These are phyloP conservation scores for Eruca vesicaria DNA, from an alignment of 441 rosid species.

Conservation along the genomic window DNA sequence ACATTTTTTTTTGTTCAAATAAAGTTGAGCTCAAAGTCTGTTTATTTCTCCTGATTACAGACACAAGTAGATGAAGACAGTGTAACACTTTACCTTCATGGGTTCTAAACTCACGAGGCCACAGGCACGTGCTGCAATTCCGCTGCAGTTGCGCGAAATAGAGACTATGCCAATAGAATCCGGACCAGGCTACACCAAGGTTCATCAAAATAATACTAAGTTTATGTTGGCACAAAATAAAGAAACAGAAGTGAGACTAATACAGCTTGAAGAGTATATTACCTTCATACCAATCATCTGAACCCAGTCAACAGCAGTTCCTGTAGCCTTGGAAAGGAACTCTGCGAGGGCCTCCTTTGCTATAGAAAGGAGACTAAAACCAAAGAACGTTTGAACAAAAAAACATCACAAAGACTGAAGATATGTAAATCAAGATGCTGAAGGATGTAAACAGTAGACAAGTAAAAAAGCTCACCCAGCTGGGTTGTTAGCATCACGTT, in stretches of 20 bases:
- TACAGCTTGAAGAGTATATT: constrained; percentile 15
- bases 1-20: not conserved
- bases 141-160: constrained; percentile 92
- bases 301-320: constrained; percentile 99
- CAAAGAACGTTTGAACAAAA: too few species aligned
- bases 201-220: not conserved
- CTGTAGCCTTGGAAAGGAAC: constrained; percentile 99
- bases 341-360: constrained; percentile 99
- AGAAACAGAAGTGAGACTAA: not conserved
- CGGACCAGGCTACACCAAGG: constrained; percentile 90
- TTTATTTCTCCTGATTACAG: not conserved
- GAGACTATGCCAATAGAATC: constrained; percentile 99
- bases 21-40: not conserved
- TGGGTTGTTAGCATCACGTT: constrained; percentile 93
- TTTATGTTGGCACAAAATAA: not conserved
- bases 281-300: constrained; percentile 99
- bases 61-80: not conserved
- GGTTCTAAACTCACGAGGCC: constrained; percentile 99
- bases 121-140: constrained; percentile 99
- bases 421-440: not conserved
- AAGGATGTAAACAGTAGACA: not conserved
- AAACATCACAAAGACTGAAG: not conserved
- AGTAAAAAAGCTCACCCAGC: constrained; percentile 64
- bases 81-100: constrained; percentile 53
- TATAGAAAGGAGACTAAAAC: constrained; percentile 70